Evolutionary conservation across 805 yeast genomes (phyloP), one percentile per base, ranked within the genome.

Genomic region (Myxozyma vanderwaltii): DNA sequence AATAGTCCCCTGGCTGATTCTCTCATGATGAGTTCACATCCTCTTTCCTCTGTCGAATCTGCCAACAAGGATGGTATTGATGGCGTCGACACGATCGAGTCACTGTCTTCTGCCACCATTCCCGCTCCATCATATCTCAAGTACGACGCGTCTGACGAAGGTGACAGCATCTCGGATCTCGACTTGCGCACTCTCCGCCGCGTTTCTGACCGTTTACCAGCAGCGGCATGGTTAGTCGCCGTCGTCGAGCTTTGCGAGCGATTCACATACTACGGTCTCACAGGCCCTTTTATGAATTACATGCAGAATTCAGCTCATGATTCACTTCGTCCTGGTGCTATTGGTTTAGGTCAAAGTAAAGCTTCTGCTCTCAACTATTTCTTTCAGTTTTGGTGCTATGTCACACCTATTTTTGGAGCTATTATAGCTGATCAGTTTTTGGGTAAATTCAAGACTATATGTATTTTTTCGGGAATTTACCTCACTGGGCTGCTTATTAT

Each of bases 301-400:
- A 86, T 88, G 86, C 88, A 86, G 72, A 71, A 82, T 61, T 70
- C 72, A 39, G 55, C 66, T 67, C 72, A 54, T 65, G 77, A 52
- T 76, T 79, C 49, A 7, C 51, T 79, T 71, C 71, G 74, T 68
- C 66, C 80, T 69, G 80, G 90, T 72, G 83, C 85, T 10, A 77
- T 88, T 61, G 79, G 80, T 49, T 77, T 86, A 67, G 84, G 86
- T 55, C 76, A 81, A 58, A 78, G 78, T 59, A 82, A 84, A 64
- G 89, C 94, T 29, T 84, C 88, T 38, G 91, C 88, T 33, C 77
- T 88, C 62, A 81, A 88, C 17, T 83, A 86, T 71, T 83, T 87
- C 68, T 84, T 87, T 79, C 89, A 86, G 70, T 88, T 88, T 71
- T 86, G 91, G 88, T 86, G 91, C 70, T 88, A 88, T 72, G 78